phyloP scores from a whole-genome alignment of 441 rosid genomes.

The Rhodomyrtus psidioides region DNA sequence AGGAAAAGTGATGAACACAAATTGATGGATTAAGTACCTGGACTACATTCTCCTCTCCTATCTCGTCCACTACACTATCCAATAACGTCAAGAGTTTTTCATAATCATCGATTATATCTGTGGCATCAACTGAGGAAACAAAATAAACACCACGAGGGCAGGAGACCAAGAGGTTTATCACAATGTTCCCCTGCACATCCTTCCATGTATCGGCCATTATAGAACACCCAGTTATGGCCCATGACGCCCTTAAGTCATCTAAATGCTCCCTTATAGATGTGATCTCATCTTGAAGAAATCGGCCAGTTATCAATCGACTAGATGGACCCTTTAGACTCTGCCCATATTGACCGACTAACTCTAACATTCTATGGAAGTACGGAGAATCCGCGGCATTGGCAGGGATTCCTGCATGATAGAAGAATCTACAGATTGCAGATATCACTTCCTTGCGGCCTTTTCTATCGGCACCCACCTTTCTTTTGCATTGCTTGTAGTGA shows the following conservation, averaged over 20 bases:
- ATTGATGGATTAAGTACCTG: constrained; percentile 34
- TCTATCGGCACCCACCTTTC: constrained; percentile 29
- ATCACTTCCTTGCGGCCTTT: constrained; percentile 64
- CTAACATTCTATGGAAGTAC: constrained; percentile 84
- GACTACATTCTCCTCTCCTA: constrained; percentile 87
- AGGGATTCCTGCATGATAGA: constrained; percentile 83
- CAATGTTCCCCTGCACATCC: constrained; percentile 53
- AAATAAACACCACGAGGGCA: constrained; percentile 74
- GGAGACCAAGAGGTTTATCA: constrained; percentile 69
- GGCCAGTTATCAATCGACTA: constrained; percentile 54
- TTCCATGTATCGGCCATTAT: constrained; percentile 85
- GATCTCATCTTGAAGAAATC: constrained; percentile 74
- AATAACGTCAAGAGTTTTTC: constrained; percentile 51
- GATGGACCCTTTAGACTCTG: constrained; percentile 60
- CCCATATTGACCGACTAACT: constrained; percentile 72
- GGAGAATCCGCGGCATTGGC: constrained; percentile 63
- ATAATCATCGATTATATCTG: constrained; percentile 62
- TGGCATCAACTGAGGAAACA: constrained; percentile 74
- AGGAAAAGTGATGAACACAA: not conserved
- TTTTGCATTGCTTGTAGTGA: constrained; percentile 27
- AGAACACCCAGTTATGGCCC: constrained; percentile 79
- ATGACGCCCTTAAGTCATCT: constrained; percentile 60
- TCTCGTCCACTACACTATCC: constrained; percentile 83
- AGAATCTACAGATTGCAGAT: constrained; percentile 83
- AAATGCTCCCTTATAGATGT: constrained; percentile 45